Evolutionary conservation across 305 asterid species (phyloP).

Genomic region (Fraxinus platypoda): DNA sequence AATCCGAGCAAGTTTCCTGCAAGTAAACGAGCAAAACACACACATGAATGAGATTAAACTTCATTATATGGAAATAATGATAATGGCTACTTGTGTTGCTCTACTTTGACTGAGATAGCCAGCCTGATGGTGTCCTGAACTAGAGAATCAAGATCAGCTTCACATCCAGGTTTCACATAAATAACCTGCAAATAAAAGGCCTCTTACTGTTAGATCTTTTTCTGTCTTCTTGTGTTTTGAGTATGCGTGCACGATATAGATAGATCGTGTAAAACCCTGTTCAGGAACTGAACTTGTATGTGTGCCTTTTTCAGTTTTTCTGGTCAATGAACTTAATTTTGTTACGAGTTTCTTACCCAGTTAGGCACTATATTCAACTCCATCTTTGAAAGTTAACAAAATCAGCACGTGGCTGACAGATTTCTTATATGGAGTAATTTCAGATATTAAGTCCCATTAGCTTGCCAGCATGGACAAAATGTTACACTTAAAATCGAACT

Average conservation of each 20-base stretch:
- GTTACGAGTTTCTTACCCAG: background rate
- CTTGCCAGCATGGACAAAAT: background rate
- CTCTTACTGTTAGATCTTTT: background rate
- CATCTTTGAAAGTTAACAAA: background rate
- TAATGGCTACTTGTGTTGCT: conserved; percentile 18
- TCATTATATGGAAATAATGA: background rate
- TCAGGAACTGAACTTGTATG: background rate
- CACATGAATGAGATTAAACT: background rate
- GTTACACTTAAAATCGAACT: background rate
- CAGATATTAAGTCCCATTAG: background rate
- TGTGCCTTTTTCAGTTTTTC: background rate
- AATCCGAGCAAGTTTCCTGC: conserved; percentile 87
- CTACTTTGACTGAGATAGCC: conserved; percentile 65
- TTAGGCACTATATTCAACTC: background rate
- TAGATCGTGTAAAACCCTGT: background rate
- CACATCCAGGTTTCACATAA: conserved; percentile 81
- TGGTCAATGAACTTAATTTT: background rate
- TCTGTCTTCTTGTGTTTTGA: background rate
- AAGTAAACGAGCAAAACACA: background rate
- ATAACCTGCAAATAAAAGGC: conserved; percentile 57
- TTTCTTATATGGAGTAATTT: background rate
- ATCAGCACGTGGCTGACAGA: background rate
- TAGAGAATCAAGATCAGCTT: conserved; percentile 71
- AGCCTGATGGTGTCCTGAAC: conserved; percentile 74
- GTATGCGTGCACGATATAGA: background rate